These are phyloP conservation scores for Helichrysum umbraculigerum DNA, from an alignment of 129 eudicot genomes.

Conservation along the genomic window DNA sequence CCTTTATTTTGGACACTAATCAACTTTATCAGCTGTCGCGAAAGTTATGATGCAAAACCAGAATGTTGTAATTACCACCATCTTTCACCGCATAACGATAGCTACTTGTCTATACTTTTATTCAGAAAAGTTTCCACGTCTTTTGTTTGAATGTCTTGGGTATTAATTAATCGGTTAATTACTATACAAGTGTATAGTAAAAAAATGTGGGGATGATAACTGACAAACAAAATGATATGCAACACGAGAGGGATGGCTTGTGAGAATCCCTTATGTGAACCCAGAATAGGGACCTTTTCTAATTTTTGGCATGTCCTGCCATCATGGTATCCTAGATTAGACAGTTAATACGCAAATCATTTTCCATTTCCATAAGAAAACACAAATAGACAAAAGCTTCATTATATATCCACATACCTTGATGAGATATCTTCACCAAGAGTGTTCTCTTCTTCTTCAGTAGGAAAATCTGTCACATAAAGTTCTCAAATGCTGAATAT, in stretches of 20 bases:
- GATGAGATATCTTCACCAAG: conserved; percentile 76
- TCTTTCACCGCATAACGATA: not conserved
- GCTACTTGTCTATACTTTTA: no score
- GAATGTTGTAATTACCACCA: conserved; percentile 1
- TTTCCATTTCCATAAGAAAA: not conserved
- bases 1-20: not conserved
- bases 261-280: not conserved
- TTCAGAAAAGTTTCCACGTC: no score
- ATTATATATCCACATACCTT: conserved; percentile 44
- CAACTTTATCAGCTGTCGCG: not conserved
- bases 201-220: not conserved
- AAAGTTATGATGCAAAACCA: not conserved
- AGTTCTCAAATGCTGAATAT: conserved; percentile 7
- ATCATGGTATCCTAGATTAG: not conserved
- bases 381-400: not conserved
- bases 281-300: not conserved
- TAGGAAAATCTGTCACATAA: conserved; percentile 41
- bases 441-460: conserved; percentile 63
- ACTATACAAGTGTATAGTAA: not conserved
- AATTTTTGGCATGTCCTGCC: not conserved
- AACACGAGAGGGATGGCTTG: not conserved
- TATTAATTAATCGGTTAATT: not conserved
- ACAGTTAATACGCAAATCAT: not conserved
- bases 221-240: not conserved
- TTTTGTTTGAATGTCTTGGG: no score